A percentile compares a stretch with the other conserved stretches of the same genome.
Conservation (phyloP, 192 early-diverging fungal species). For the Geranomyces variabilis region DNA sequence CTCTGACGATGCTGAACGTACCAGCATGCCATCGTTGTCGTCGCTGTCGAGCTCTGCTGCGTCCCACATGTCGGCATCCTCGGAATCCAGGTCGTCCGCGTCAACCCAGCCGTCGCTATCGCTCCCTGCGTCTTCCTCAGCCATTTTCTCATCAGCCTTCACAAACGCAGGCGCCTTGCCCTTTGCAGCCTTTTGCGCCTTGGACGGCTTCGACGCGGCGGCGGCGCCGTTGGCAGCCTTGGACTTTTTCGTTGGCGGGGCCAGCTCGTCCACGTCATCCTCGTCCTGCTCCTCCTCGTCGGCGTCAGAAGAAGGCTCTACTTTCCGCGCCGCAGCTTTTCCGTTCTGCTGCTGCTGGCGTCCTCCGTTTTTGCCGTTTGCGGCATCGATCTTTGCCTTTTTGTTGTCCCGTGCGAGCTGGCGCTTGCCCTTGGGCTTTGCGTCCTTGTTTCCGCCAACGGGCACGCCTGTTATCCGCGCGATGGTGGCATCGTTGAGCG, state of each 20-base stretch:
- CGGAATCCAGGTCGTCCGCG: conserved; percentile 11
- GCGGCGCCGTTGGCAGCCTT: conserved; percentile 13
- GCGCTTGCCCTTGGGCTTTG: conserved; percentile 20
- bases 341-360: not conserved
- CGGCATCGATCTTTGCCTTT: not conserved
- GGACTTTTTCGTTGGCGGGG: conserved; percentile 19
- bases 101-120: conserved; percentile 37
- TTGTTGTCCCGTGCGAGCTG: conserved; percentile 12
- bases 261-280: conserved; percentile 12
- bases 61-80: conserved; percentile 33
- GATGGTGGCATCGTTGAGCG: conserved; percentile 39
- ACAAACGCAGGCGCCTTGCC: not conserved
- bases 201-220: not conserved
- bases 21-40: conserved; percentile 37
- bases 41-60: conserved; percentile 35
- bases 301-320: not conserved
- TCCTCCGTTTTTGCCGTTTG: conserved; percentile 12
- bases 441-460: conserved; percentile 25
- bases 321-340: conserved; percentile 1
- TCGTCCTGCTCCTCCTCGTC: not conserved
- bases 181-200: not conserved
- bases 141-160: not conserved
- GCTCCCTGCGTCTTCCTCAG: conserved; percentile 24
- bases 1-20: no score
- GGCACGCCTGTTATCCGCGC: conserved; percentile 38